Conservation (phyloP, 2,329 filamentous ascomycete genomes). For the Pseudogymnoascus sp. region DNA sequence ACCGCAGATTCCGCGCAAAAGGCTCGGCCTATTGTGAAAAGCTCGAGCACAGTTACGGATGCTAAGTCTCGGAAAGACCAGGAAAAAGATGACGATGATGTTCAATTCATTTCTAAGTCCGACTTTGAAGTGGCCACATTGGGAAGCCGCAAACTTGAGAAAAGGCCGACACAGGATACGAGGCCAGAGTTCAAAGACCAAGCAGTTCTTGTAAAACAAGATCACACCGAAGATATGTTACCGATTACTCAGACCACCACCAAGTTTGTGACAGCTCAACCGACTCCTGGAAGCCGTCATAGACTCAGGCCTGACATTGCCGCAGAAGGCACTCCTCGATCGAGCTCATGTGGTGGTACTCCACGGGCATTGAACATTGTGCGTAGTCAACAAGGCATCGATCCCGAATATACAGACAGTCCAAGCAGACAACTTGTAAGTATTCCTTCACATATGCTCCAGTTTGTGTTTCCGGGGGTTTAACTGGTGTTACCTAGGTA, state of each 20-base stretch:
- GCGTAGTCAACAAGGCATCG: background rate
- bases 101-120: background rate
- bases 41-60: background rate
- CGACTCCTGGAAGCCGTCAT: background rate
- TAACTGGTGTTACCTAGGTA: background rate
- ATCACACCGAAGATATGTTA: background rate
- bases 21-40: background rate
- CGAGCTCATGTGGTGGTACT: background rate
- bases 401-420: background rate
- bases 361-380: background rate
- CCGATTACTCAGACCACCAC: background rate
- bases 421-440: background rate
- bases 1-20: background rate
- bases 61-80: background rate
- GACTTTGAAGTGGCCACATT: background rate
- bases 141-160: background rate
- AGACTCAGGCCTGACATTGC: background rate
- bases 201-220: background rate
- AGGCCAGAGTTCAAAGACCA: background rate
- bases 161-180: background rate
- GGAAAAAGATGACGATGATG: background rate
- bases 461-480: background rate
- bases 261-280: background rate
- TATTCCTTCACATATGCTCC: background rate
- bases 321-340: background rate